Conservation (phyloP, 345 rosid species). For the Anastatica hierochuntica region DNA sequence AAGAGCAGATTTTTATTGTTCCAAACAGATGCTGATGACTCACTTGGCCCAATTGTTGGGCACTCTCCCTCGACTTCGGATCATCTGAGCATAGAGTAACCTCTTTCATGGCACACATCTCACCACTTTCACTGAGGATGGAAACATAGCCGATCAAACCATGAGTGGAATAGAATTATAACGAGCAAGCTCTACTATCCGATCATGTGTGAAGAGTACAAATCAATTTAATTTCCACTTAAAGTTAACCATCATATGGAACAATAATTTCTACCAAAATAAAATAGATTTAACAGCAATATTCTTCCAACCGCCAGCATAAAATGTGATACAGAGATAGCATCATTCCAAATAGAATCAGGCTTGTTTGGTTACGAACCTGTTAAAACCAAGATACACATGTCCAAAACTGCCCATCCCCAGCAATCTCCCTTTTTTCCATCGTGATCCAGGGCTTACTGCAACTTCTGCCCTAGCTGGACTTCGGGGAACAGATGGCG, state of each 20-base stretch:
- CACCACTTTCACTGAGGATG: constrained; percentile 58
- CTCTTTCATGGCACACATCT: constrained; percentile 90
- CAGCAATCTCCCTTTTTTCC: constrained; percentile 56
- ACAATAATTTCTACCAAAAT: constrained; percentile 1
- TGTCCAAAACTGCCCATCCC: constrained; percentile 65
- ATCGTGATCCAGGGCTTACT: constrained; percentile 48
- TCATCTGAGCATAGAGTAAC: constrained; percentile 73
- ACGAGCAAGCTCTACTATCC: neutral
- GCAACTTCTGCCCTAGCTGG: constrained; percentile 83
- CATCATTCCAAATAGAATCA: neutral
- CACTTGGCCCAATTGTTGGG: constrained; percentile 64
- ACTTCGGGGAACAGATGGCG: constrained; percentile 95
- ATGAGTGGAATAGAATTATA: constrained; percentile 1
- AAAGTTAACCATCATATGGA: neutral
- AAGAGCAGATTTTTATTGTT: neutral
- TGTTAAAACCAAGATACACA: constrained; percentile 66
- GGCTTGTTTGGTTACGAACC: constrained; percentile 27
- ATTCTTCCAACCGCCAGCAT: neutral
- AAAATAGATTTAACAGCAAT: neutral
- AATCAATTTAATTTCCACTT: neutral
- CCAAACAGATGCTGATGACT: constrained; percentile 10
- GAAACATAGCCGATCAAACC: constrained; percentile 11
- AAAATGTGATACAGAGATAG: neutral
- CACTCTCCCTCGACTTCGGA: constrained; percentile 68
- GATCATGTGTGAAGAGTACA: neutral